Base-by-base conservation (phyloP, 179 eudicot genomes). In the Nepenthes alata region DNA sequence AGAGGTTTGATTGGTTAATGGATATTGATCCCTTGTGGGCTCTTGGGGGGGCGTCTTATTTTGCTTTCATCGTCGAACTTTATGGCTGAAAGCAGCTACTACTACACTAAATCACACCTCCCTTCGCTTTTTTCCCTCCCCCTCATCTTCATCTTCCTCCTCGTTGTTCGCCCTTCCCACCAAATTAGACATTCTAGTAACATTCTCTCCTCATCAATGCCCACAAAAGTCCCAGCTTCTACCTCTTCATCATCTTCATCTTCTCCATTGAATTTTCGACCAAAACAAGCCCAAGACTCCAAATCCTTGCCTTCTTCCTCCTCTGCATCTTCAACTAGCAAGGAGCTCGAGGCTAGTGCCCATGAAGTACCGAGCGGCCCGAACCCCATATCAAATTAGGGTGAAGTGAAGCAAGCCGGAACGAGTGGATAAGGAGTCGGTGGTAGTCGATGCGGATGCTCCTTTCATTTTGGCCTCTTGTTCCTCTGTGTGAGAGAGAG, bases 21-120 rank as follows among this genome's bases (percentile, higher is more conserved):
- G 89, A 86, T 80, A 79, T 87, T 80, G 84, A 84, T 74, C 77
- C 80, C 87, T 61, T 73, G 62, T 76, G 83, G 78, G 64, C 73
- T 67, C 25, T 78, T 76, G 94, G 89, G 94, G 93, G 87, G 82
- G 74, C 75, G 66, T 68, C 72, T 63, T 4, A 41, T 41, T 41
- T 7, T 41, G 0, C 66, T 72, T 9, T 48, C 80, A 55, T 53
- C 67, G 39, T 48, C 44, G 48, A 62, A 25, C 25, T 83, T 64
- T 77, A 88, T 88, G 95, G 95, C 95, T 70, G 58, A 35, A 34
- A 66, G 69, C 55, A 34, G 66, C 59, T 75, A 56, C 61, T 1
- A 47, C 54, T 47, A 59, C 53, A 51, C 67, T 47, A 73, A 59
- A 59, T 38, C 76, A 41, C 59, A 63, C 59, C 7, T 9, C 50